Conservation (phyloP, 257 asterid species). For the Solanum ahanhuiri region DNA sequence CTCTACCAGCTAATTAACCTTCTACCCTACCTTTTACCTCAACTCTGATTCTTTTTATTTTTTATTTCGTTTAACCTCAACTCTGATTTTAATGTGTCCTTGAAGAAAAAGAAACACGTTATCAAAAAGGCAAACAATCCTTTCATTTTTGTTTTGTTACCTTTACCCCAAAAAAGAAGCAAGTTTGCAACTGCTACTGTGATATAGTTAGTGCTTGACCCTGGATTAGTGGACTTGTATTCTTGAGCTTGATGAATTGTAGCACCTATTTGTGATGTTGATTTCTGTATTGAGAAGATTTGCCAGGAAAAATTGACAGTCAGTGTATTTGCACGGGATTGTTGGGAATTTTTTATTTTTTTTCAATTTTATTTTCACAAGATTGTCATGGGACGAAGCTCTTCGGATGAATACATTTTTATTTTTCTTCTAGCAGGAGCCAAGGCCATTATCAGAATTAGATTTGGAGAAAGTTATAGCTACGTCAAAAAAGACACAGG, state of each 20-base stretch:
- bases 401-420: neutral
- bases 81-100: neutral
- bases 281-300: neutral
- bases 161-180: neutral
- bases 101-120: neutral
- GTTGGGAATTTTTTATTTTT: neutral
- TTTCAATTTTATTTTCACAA: neutral
- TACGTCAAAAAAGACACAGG: constrained; percentile 46
- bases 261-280: neutral
- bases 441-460: constrained; percentile 49
- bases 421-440: constrained; percentile 18
- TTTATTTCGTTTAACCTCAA: neutral
- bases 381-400: neutral
- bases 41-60: neutral
- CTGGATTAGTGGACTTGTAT: neutral
- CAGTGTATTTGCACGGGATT: neutral
- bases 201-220: neutral
- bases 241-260: neutral
- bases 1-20: neutral
- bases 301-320: neutral
- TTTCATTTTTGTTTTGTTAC: neutral
- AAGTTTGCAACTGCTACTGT: neutral
- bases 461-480: constrained; percentile 66
- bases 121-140: neutral
- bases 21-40: too few relatives aligned